Base-by-base conservation (phyloP, 768 basidiomycete species). In the Boletus insuetus region DNA sequence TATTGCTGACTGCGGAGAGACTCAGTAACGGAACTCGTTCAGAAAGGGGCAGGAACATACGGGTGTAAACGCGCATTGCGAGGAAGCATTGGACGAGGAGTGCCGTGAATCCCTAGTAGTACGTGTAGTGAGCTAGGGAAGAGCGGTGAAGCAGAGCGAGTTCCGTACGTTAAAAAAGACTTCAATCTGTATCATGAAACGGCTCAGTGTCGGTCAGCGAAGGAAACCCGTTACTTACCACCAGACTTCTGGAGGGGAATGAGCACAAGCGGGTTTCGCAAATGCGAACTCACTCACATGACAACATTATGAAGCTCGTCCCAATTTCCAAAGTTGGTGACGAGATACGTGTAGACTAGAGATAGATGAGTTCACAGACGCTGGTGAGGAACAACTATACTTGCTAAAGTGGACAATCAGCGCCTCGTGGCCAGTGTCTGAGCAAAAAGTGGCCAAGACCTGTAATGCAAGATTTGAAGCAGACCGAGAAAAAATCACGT, bases 81-180 rank as follows among this genome's bases (percentile, higher is more conserved):
- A 82, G 75, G 68, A 83, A 84, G 37, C 79, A 74, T 68, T 85
- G 84, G 4, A 84, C 83, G 29, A 82, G 64, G 35, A 75, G 69
- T 7, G 77, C 78, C 14, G 79, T 83, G 29, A 82, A 64, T 26
- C 75, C 61, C 66, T 68, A 32, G 12, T 8, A 35, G 29, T 29
- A 29, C 7, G 11, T 12, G 20, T 44, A 39, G 47, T 66, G 44
- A 58, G 44, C 5, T 19, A 35, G 13, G 26, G 40, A 26, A 20
- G 24, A 19, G 16, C 26, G 31, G 3, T 12, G 26, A 26, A 51
- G 24, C 16, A 0, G 9, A 57, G 24, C 6, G 11, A 46, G 10
- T n/a, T 4, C 24, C 61, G 10, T 54, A 68, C 82, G 63, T 80
- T 82, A 63, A 82, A 81, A 24, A 82, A 61, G 8, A 81, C 77